Evolutionary conservation across 768 basidiomycete genomes (phyloP).

Genomic region (Amanita subjunquillea): DNA sequence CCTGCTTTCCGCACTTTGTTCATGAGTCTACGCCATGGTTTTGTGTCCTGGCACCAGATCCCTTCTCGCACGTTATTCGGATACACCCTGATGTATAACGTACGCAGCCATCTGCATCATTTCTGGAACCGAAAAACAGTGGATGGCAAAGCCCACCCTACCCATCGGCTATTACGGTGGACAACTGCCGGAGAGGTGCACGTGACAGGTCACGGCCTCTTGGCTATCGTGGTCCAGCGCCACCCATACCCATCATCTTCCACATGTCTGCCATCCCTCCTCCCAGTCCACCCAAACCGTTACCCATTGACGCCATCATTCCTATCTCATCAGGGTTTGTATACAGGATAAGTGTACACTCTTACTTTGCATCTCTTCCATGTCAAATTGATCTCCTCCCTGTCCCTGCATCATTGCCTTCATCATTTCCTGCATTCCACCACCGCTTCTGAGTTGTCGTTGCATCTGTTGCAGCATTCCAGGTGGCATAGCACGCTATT

Average conservation of each 20-base stretch:
- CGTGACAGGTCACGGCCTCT: conserved; percentile 6
- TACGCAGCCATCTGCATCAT: conserved; percentile 17
- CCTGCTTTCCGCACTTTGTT: too few relatives aligned
- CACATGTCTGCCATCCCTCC: conserved; percentile 72
- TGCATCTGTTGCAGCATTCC: conserved; percentile 95
- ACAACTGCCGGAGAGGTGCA: neutral
- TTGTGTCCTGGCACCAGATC: conserved; percentile 18
- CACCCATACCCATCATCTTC: conserved; percentile 85
- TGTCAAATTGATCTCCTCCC: conserved; percentile 81
- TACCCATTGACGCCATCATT: conserved; percentile 86
- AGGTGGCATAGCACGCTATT: conserved; percentile 84
- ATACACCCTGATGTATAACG: conserved; percentile 50
- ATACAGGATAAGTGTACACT: conserved; percentile 3
- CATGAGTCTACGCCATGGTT: too few relatives aligned
- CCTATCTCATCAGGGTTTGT: conserved; percentile 27
- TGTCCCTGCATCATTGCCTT: conserved; percentile 95
- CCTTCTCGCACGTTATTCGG: conserved; percentile 60
- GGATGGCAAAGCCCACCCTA: conserved; percentile 13
- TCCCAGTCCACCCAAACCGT: conserved; percentile 52
- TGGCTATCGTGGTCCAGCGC: conserved; percentile 16
- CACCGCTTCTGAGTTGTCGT: conserved; percentile 65
- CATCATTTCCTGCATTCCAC: conserved; percentile 98
- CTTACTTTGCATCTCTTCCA: conserved; percentile 91
- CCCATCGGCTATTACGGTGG: conserved; percentile 19
- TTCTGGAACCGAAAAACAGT: neutral